Evolutionary conservation across 768 basidiomycete species (phyloP), one percentile per base, ranked within the genome.

Genomic region (Tylopilus subfusipes): DNA sequence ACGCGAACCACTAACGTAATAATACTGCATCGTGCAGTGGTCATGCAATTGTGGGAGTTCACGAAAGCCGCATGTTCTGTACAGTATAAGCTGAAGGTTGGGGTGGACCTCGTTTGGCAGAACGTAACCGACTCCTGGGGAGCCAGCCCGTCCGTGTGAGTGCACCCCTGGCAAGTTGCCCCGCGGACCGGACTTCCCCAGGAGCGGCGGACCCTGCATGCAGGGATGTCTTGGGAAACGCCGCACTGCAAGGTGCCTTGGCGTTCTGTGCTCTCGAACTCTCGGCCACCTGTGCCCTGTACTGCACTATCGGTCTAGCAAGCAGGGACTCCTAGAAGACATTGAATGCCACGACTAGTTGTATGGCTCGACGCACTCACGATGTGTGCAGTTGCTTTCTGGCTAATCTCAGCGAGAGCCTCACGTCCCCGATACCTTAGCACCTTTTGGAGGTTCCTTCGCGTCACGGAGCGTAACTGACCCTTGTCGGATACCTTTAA

Each of bases 371-470:
- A 22, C 33, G 34, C 25, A 77, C 87, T 62, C 63, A 91, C 90
- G 57, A 85, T 80, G 68, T 92, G 84, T 42, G 79, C 76, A 27
- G 75, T 73, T 6, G 83, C 85, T 64, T 85, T 87, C 56, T 72
- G 65, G 51, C 76, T 75, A 24, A 93, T 65, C 22, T 79, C 74
- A 11, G 63, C 53, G 10, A 79, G 61, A 24, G 82, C 83, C 53
- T 73, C 72, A 27, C 64, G 58, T 18, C 75, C 71, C 49, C 85
- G 76, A 66, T 79, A 93, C 49, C 74, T 82, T 21, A 93, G 71
- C 5, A 85, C 76, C 68, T 91, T 91, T 61, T 85, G 82, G 36
- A 93, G 70, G 68, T 90, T 91, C 78, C 82, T 84, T 53, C 86
- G 76, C 22, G 90, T 93, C 66, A 77, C 77, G 39, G 81, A 75